phyloP scores from a whole-genome alignment of 257 asterid species.

The Solanum pinnatisectum region DNA sequence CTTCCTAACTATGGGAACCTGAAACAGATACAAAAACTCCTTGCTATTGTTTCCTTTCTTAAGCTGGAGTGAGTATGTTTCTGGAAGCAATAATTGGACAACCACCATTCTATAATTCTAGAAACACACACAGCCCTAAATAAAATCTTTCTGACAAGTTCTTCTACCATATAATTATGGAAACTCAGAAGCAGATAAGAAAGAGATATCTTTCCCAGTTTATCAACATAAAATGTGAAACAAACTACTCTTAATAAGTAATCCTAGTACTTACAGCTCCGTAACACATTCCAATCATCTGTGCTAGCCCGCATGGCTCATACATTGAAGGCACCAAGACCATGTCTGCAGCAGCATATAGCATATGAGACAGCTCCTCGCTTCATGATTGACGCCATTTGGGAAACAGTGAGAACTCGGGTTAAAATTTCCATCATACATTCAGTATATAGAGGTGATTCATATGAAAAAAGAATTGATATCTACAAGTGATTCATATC shows the following conservation, averaged over 20 bases:
- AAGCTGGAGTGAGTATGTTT: neutral
- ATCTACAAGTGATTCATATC: neutral
- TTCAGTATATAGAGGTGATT: neutral
- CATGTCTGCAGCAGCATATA: slow-evolving; percentile 90
- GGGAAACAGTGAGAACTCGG: neutral
- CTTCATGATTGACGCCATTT: slow-evolving; percentile 30
- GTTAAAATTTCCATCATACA: neutral
- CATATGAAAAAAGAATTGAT: neutral
- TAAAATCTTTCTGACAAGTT: neutral
- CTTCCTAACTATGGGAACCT: slow-evolving; percentile 84
- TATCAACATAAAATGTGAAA: neutral
- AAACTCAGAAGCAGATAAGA: neutral
- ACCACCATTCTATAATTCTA: neutral
- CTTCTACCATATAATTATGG: neutral
- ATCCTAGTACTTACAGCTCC: slow-evolving; percentile 55
- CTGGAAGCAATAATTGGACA: neutral
- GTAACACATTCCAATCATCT: slow-evolving; percentile 91
- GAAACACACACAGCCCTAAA: neutral
- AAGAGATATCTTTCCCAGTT: neutral
- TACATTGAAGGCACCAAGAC: slow-evolving; percentile 90
- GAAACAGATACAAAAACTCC: slow-evolving; percentile 9
- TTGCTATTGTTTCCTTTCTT: neutral
- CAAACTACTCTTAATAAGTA: neutral
- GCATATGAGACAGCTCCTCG: slow-evolving; percentile 92
- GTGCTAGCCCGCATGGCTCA: slow-evolving; percentile 94